Conservation (phyloP, 1,284 basidiomycete species). For the Papiliotrema terrestris region DNA sequence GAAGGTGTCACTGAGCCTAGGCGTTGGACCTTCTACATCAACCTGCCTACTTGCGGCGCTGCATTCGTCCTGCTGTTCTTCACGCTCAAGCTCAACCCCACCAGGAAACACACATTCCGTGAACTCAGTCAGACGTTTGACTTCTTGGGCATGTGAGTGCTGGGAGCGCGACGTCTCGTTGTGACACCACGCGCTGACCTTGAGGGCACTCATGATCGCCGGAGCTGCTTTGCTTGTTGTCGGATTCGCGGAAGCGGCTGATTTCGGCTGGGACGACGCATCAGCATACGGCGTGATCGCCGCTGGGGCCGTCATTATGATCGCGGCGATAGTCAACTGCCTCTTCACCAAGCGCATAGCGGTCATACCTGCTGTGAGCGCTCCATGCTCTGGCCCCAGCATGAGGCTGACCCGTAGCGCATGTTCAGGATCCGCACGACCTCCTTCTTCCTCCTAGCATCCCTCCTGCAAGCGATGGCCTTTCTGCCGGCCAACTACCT, state of each 20-base stretch:
- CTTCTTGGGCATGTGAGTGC: slow-evolving; percentile 26
- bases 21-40: slow-evolving; percentile 33
- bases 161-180: not conserved
- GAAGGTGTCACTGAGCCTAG: slow-evolving; percentile 4
- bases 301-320: slow-evolving; percentile 60
- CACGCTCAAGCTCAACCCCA: slow-evolving; percentile 13
- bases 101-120: slow-evolving; percentile 2
- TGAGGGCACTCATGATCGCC: slow-evolving; percentile 57
- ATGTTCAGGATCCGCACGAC: slow-evolving; percentile 40
- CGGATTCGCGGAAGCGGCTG: slow-evolving; percentile 56
- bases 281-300: slow-evolving; percentile 66
- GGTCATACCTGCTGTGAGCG: slow-evolving; percentile 54
- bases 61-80: slow-evolving; percentile 1
- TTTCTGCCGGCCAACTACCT: slow-evolving; percentile 32
- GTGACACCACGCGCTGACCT: not conserved
- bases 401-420: slow-evolving; percentile 12
- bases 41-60: slow-evolving; percentile 48
- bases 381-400: too few relatives aligned
- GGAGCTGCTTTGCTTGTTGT: slow-evolving; percentile 72
- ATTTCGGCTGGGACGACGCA: slow-evolving; percentile 39
- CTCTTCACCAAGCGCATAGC: slow-evolving; percentile 64
- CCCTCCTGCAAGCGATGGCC: slow-evolving; percentile 32
- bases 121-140: slow-evolving; percentile 25
- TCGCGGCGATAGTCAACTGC: slow-evolving; percentile 61
- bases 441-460: slow-evolving; percentile 35